Base-by-base conservation (phyloP, 177 flowering plant species). In the Telopea speciosissima region DNA sequence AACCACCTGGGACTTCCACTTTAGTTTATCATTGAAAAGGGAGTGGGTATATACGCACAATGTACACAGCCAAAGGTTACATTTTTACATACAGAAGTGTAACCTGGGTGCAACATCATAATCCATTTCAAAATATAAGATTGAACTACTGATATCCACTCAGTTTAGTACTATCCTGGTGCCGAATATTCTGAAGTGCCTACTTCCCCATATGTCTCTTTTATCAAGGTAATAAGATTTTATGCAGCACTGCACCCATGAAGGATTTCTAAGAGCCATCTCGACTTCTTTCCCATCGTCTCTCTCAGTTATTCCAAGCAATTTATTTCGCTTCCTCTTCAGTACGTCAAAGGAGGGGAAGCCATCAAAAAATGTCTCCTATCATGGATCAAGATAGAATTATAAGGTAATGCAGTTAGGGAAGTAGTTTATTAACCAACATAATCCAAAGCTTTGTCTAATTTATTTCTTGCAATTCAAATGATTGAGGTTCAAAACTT, bases 301-400 rank as follows among this genome's bases (percentile, higher is more conserved):
- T 60, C 62, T 65, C 21, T 75, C 78, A 14, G 66, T 56, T 8
- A 87, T 22, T 58, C 92, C 91, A 45, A 88, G 85, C 80, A 87
- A 82, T 67, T 69, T 79, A 76, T 82, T 87, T 44, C 74, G 72
- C 73, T 79, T 87, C 66, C 64, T 42, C 10, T 23, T 69, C 80
- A 85, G 54, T 24, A 64, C 81, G 63, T 81, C 83, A 17, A 62
- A 54, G 0, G 77, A 9, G 22, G 83, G 86, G 71, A 68, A 66
- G 25, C 88, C 88, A 58, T 65, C 82, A 62, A 90, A 87, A 74
- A 88, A 83, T 21, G 69, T 71, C 81, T 82, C 87, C 91, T 87
- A 45, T 3, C 49, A 72, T 31, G 22, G 24, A 61, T 69, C 12
- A 67, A 74, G 24, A 58, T 13, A 62, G n/a, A 63, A 1, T 4